Conservation (phyloP, 2,329 filamentous ascomycete genomes). For the Hymenoscyphus infarciens region DNA sequence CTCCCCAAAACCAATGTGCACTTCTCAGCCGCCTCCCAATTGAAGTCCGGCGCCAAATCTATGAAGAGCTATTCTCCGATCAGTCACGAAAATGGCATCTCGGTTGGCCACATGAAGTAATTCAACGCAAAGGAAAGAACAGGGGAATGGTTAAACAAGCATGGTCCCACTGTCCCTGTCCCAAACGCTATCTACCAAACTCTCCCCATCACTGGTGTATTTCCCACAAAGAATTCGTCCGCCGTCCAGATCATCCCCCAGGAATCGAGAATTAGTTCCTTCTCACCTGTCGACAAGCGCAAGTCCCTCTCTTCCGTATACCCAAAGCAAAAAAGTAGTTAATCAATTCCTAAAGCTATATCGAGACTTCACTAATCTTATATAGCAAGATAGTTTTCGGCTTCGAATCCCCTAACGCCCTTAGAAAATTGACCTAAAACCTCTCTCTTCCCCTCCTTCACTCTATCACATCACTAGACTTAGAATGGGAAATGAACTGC, state of each 20-base stretch:
- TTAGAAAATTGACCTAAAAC: not conserved
- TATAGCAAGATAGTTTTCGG: not conserved
- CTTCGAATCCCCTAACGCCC: not conserved
- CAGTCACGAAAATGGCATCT: not conserved
- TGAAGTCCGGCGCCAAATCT: not conserved
- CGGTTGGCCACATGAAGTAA: not conserved
- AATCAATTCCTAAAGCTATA: not conserved
- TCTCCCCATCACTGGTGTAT: not conserved
- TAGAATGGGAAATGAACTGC: not conserved
- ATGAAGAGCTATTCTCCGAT: not conserved
- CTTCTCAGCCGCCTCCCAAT: not conserved
- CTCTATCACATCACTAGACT: not conserved
- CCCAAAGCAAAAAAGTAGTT: not conserved
- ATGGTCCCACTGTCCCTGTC: not conserved
- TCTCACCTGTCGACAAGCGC: conserved; percentile 3
- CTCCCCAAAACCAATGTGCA: not conserved
- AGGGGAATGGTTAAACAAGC: not conserved
- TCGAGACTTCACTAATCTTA: not conserved
- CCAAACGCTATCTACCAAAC: not conserved
- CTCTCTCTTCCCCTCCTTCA: not conserved
- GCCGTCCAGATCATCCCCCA: not conserved
- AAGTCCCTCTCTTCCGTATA: not conserved
- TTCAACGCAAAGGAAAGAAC: not conserved
- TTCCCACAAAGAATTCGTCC: not conserved
- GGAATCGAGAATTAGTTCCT: not conserved